Evolutionary conservation across 148 eudicot species (phyloP), one percentile per base, ranked within the genome.

Genomic region (Vaccinium corymbosum): DNA sequence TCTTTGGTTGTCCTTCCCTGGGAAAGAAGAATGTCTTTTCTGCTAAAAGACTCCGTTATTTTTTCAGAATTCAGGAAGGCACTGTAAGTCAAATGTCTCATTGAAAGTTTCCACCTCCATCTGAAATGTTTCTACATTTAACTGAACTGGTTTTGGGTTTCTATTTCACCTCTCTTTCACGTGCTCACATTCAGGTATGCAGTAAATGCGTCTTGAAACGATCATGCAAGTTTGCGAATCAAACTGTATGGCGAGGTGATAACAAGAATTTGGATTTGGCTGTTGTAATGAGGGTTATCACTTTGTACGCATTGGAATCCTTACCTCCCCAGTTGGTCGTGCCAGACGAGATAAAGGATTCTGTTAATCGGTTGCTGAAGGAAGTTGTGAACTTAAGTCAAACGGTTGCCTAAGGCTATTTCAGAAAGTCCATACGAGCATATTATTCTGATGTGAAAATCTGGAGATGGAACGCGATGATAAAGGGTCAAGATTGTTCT

Each of bases 1-100:
- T 85, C 66, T 93, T 92, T 71, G 98, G 98, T 71, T 95, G 98
- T 53, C 98, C 98, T 76, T 93, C 97, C 35, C 82, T 86, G 49
- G 85, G 81, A 53, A 90, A 78, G 88, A 90, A 87, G 89, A 87
- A 68, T 53, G 84, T 92, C 46, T 85, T 89, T 78, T 86, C 92
- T 78, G 97, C 98, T 70, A 95, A 95, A 84, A 87, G 87, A 3
- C 78, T 93, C 85, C 95, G 98, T 59, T 15, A 57, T 59, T 92
- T 87, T 81, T 95, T 92, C 62, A 35, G 84, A 80, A 91, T 93
- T 76, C 89, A 80, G 27, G 94, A 89, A 89, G 85, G 92, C 80
- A 87, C 84, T 27, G 97, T 94, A 82, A 87, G 93, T 87, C 32
- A 76, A 46, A 53, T 51, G 7, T 32, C 55, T 80, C 62, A 9